Percentiles rank a stretch among this genome's conserved stretches.
Conservation (phyloP, 2,329 filamentous ascomycete species). For the Neonectria magnoliae region DNA sequence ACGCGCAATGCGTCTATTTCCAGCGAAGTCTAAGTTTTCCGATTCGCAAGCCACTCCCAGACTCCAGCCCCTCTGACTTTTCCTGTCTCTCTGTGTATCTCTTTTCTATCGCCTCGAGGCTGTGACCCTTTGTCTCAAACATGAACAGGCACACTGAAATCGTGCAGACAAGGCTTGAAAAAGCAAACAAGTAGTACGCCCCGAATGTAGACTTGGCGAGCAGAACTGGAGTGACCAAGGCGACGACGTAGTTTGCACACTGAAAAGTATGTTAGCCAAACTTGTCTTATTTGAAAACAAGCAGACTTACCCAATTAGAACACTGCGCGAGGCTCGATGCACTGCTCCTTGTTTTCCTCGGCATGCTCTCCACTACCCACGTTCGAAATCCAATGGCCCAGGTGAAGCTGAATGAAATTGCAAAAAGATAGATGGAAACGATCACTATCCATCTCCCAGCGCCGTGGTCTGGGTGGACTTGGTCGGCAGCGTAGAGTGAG, state of each 20-base stretch:
- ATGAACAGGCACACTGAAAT: constrained; percentile 51
- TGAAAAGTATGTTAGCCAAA: constrained; percentile 17
- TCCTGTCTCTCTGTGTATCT: constrained; percentile 12
- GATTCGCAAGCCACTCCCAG: not conserved
- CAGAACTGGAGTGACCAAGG: constrained; percentile 55
- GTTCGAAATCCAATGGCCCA: constrained; percentile 66
- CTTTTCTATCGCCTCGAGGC: constrained; percentile 52
- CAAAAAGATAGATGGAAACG: constrained; percentile 60
- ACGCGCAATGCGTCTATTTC: not conserved
- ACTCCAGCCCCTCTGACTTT: not conserved
- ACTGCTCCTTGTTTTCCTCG: constrained; percentile 62
- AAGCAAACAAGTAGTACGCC: constrained; percentile 58
- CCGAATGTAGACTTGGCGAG: constrained; percentile 52
- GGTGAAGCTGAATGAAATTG: constrained; percentile 55
- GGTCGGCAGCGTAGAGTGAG: constrained; percentile 57
- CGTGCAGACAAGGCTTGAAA: constrained; percentile 50
- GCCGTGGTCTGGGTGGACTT: constrained; percentile 49
- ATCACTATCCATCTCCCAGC: constrained; percentile 61
- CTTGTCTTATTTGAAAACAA: not conserved
- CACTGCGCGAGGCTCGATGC: constrained; percentile 65
- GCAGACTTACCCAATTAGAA: constrained; percentile 58
- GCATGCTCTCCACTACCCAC: constrained; percentile 66
- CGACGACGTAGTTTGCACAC: constrained; percentile 57
- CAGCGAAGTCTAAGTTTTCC: not conserved
- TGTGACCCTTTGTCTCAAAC: constrained; percentile 55